These are phyloP conservation scores for Eimeria sp. DNA, from an alignment of 169 alveolate species.

Conservation along the genomic window DNA sequence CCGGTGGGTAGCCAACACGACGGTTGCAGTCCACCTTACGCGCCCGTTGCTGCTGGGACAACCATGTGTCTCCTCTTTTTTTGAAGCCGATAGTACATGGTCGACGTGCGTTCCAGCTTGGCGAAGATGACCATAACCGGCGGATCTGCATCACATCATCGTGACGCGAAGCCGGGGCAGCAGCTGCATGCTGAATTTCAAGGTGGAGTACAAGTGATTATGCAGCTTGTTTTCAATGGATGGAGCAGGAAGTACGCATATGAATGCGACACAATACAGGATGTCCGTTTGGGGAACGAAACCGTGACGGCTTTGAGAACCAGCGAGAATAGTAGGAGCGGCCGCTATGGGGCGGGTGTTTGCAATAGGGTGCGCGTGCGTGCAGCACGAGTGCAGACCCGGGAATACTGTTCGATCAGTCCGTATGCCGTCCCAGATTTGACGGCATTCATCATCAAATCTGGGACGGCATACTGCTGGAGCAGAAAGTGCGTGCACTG, in stretches of 20 bases:
- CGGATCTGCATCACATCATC: too few relatives aligned
- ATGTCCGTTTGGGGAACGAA: not conserved
- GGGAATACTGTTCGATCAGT: not conserved
- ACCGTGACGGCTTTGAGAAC: not conserved
- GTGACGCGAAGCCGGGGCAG: too few relatives aligned
- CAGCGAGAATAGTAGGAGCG: not conserved
- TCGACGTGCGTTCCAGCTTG: too few relatives aligned
- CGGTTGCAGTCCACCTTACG: not conserved
- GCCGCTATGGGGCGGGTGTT: not conserved
- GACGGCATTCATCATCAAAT: too few relatives aligned
- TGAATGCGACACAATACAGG: not conserved
- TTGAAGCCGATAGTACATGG: too few relatives aligned
- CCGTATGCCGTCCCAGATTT: not conserved
- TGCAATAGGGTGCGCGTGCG: not conserved
- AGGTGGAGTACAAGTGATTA: not conserved
- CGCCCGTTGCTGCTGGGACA: not conserved
- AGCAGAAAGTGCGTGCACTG: not conserved
- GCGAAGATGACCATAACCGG: too few relatives aligned
- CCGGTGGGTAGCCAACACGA: not conserved
- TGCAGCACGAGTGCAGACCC: not conserved
- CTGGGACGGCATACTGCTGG: too few relatives aligned
- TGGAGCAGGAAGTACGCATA: not conserved
- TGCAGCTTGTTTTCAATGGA: not conserved
- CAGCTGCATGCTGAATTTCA: not conserved
- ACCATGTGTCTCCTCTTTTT: not conserved